Conservation (phyloP, 192 early-diverging fungal species). For the Entomortierella chlamydospora region DNA sequence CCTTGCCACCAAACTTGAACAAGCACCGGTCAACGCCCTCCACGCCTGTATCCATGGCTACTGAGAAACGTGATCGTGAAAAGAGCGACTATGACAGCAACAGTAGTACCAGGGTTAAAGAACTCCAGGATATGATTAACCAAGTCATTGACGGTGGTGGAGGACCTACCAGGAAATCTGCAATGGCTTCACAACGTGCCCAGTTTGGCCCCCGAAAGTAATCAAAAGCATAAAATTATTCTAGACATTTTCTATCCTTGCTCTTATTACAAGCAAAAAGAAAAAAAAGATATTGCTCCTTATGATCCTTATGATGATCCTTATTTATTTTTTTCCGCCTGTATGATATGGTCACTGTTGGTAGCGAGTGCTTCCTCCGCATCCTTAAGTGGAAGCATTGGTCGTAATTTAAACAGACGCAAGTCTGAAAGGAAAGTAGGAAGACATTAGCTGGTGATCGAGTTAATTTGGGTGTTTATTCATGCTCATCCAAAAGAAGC, state of each 20-base stretch:
- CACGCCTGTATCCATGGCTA: conserved; percentile 54
- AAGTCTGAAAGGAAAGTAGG: too few relatives aligned
- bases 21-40: conserved; percentile 43
- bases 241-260: too few relatives aligned
- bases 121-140: conserved; percentile 43
- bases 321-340: too few relatives aligned
- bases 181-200: conserved; percentile 41
- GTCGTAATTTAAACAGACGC: conserved; percentile 39
- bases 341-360: too few relatives aligned
- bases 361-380: too few relatives aligned
- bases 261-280: too few relatives aligned
- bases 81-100: neutral
- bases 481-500: conserved; percentile 39
- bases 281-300: too few relatives aligned
- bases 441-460: too few relatives aligned
- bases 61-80: conserved; percentile 10
- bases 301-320: too few relatives aligned
- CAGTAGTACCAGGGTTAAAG: conserved; percentile 2
- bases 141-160: conserved; percentile 30
- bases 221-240: neutral
- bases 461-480: too few relatives aligned
- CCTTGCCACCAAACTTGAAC: conserved; percentile 31
- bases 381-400: too few relatives aligned
- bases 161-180: conserved; percentile 20
- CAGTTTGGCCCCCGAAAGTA: conserved; percentile 22